These are phyloP conservation scores for Myxozyma mucilagina DNA, from an alignment of 805 yeast genomes.

Conservation along the genomic window DNA sequence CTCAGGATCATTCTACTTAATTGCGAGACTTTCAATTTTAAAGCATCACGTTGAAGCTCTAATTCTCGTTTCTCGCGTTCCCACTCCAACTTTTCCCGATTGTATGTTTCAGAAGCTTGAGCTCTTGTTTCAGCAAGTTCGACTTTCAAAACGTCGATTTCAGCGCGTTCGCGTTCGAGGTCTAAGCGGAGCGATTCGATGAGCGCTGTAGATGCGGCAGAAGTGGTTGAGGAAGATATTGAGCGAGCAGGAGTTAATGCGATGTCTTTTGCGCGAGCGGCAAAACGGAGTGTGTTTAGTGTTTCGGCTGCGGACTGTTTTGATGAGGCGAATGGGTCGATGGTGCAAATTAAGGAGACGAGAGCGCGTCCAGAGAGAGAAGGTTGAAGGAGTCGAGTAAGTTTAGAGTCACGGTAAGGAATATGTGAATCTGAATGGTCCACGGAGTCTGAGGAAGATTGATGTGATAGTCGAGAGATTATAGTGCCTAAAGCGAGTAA, in stretches of 20 bases:
- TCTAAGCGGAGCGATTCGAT: conserved; percentile 60
- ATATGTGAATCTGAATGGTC: conserved; percentile 51
- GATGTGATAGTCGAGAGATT: conserved; percentile 70
- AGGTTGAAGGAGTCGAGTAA: conserved; percentile 87
- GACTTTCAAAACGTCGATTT: conserved; percentile 47
- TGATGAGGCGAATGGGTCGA: conserved; percentile 56
- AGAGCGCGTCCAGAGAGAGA: conserved; percentile 85
- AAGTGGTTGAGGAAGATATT: conserved; percentile 33
- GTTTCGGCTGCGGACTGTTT: conserved; percentile 70
- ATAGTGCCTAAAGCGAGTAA: conserved; percentile 87
- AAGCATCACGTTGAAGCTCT: conserved; percentile 29
- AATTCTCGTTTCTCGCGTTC: conserved; percentile 25
- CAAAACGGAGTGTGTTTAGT: conserved; percentile 82
- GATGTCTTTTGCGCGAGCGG: conserved; percentile 88
- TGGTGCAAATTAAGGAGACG: conserved; percentile 83
- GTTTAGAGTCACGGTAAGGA: conserved; percentile 90
- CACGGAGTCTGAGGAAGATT: conserved; percentile 20
- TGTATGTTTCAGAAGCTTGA: conserved; percentile 12
- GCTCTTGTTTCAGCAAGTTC: conserved; percentile 34
- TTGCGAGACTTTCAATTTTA: conserved; percentile 29
- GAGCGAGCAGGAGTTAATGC: conserved; percentile 61
- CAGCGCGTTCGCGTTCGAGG: conserved; percentile 60
- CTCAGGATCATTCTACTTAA: conserved; percentile 24
- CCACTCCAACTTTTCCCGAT: conserved; percentile 8
- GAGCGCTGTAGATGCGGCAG: conserved; percentile 38